A percentile compares a stretch with the other conserved stretches of the same genome.
Evolutionary conservation across 2,329 filamentous ascomycete genomes (phyloP).

Genomic region (Septoria petroselini): DNA sequence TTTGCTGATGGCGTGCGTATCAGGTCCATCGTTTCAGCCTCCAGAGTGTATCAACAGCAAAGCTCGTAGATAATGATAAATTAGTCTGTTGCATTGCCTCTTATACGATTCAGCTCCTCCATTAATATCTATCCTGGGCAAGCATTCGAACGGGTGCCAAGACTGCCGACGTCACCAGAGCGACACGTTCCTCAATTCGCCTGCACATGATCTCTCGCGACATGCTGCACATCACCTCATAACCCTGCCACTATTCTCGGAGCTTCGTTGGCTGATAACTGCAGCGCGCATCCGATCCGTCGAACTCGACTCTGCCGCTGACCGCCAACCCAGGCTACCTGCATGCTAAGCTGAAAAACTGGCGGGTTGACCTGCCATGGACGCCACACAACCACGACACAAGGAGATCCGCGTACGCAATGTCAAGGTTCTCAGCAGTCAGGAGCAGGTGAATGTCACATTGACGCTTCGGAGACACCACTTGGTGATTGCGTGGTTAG

Average conservation of each 20-base stretch:
- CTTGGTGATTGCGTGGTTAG: conserved; percentile 60
- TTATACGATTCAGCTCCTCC: too few relatives aligned
- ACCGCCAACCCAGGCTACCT: too few relatives aligned
- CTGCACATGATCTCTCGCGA: too few relatives aligned
- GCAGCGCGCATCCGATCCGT: too few relatives aligned
- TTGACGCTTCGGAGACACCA: conserved; percentile 63
- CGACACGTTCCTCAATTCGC: too few relatives aligned
- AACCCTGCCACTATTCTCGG: too few relatives aligned
- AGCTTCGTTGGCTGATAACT: too few relatives aligned
- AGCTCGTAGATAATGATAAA: conserved; percentile 15
- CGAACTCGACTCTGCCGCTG: too few relatives aligned
- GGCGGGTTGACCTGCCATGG: conserved; percentile 5
- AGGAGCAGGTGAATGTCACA: conserved; percentile 46
- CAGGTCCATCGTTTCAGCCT: conserved; percentile 9
- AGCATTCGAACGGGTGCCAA: too few relatives aligned
- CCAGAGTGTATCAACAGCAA: conserved; percentile 15
- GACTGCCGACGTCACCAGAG: too few relatives aligned
- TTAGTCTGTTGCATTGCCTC: neutral
- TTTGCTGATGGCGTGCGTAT: conserved; percentile 14
- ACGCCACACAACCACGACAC: neutral
- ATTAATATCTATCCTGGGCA: too few relatives aligned
- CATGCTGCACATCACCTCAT: too few relatives aligned
- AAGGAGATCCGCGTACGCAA: conserved; percentile 9
- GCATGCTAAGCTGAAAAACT: neutral
- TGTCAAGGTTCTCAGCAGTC: conserved; percentile 1